phyloP scores from a whole-genome alignment of 768 basidiomycete species.

The Psilocybe cubensis region DNA sequence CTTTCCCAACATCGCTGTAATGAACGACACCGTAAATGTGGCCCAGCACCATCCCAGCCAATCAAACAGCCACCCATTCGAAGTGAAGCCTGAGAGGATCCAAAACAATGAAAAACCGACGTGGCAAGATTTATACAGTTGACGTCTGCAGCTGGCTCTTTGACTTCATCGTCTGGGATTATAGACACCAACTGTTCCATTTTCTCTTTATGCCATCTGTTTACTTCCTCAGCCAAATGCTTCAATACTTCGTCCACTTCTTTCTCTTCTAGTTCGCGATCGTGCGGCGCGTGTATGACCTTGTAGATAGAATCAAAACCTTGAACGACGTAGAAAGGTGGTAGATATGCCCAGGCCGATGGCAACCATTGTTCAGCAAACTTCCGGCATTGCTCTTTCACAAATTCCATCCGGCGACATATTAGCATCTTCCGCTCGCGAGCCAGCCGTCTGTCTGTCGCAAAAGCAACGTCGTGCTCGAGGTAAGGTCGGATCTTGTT shows the following conservation, averaged over 20 bases:
- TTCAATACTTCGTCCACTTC: not conserved
- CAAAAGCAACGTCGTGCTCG: not conserved
- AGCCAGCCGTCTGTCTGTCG: not conserved
- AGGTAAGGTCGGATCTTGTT: not conserved
- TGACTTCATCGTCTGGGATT: conserved; percentile 1
- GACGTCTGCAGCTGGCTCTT: not conserved
- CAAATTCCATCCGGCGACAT: not conserved
- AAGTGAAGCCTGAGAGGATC: conserved; percentile 12
- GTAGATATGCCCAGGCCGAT: not conserved
- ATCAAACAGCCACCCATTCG: conserved; percentile 20
- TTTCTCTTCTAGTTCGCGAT: not conserved
- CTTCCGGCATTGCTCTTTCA: not conserved
- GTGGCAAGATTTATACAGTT: conserved; percentile 18
- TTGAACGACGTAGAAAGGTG: not conserved
- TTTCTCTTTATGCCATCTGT: conserved; percentile 17
- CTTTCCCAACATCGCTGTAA: conserved; percentile 17
- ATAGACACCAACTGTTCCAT: conserved; percentile 17
- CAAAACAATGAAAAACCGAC: conserved; percentile 23
- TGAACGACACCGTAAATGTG: conserved; percentile 23
- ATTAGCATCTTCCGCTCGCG: not conserved
- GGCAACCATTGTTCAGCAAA: not conserved
- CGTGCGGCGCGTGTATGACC: not conserved
- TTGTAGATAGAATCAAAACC: not conserved
- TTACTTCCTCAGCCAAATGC: conserved; percentile 15
- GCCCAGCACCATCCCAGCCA: conserved; percentile 24